Evolutionary conservation across 352 stramenopile species (phyloP).

Genomic region (Globisporangium sylvaticum): DNA sequence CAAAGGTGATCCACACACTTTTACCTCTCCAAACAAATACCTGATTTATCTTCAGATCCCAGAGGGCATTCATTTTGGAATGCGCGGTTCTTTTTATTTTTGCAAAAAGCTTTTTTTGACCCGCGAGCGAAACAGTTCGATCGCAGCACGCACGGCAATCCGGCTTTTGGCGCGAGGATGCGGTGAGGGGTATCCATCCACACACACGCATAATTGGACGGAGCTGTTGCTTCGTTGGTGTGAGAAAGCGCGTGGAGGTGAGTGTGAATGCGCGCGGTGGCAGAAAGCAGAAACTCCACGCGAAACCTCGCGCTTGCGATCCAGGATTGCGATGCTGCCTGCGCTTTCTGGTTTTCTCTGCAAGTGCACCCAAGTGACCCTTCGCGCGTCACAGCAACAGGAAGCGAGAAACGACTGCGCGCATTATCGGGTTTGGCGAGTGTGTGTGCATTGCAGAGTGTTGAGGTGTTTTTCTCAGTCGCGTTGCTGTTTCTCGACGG

Average conservation of each 20-base stretch:
- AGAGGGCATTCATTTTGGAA: background rate
- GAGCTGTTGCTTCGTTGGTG: background rate
- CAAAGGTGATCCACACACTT: too few species aligned
- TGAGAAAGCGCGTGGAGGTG: background rate
- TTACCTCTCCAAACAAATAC: background rate
- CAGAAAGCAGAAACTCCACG: background rate
- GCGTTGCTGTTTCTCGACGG: background rate
- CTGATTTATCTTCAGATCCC: background rate
- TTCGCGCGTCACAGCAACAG: conserved; percentile 5
- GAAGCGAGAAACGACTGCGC: background rate
- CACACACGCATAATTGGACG: background rate
- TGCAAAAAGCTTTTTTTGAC: background rate
- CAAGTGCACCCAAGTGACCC: background rate
- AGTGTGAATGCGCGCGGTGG: background rate
- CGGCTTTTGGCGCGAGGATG: background rate
- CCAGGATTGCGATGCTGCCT: background rate
- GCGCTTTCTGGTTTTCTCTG: background rate
- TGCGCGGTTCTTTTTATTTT: background rate
- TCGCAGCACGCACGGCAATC: background rate
- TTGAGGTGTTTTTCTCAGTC: background rate
- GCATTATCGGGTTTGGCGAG: background rate
- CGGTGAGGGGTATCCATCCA: background rate
- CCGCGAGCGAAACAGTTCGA: background rate
- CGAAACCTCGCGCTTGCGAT: background rate
- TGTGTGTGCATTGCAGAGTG: too few species aligned